A percentile compares a stretch with the other conserved stretches of the same genome.
phyloP scores from a whole-genome alignment of 2,329 filamentous ascomycete species.

The Fusarium haematococcum region DNA sequence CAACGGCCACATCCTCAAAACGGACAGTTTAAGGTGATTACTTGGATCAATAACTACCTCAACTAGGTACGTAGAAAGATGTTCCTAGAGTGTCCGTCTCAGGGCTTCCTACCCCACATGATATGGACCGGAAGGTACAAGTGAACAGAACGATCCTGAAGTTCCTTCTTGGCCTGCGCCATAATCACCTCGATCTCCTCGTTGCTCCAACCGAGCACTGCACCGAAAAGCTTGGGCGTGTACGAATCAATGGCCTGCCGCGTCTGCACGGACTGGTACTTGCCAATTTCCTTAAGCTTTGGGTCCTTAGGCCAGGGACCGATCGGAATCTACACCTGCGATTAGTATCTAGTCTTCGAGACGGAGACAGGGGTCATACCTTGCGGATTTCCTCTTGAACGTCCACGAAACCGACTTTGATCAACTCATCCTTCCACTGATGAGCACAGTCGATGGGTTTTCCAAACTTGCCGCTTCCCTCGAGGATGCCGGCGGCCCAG shows the following conservation, averaged over 20 bases:
- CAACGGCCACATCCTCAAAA: neutral
- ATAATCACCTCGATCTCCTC: conserved; percentile 29
- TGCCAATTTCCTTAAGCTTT: conserved; percentile 24
- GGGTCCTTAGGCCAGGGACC: conserved; percentile 20
- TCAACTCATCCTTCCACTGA: conserved; percentile 13
- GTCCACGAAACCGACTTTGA: neutral
- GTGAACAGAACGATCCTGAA: conserved; percentile 24
- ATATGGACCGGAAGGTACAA: conserved; percentile 28
- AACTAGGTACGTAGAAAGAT: neutral
- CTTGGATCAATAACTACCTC: neutral
- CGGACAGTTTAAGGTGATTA: neutral
- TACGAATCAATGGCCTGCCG: conserved; percentile 25
- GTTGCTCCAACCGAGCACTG: conserved; percentile 26
- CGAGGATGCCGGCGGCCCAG: conserved; percentile 6
- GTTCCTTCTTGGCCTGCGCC: conserved; percentile 30
- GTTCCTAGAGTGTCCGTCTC: neutral
- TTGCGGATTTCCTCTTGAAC: neutral
- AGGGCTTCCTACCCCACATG: conserved; percentile 27
- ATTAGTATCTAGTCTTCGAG: neutral
- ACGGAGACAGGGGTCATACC: neutral
- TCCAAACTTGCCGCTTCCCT: conserved; percentile 22
- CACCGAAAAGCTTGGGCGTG: conserved; percentile 27
- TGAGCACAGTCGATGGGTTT: conserved; percentile 10
- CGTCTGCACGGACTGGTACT: conserved; percentile 22
- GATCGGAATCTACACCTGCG: conserved; percentile 3